phyloP scores from a whole-genome alignment of 2,329 filamentous ascomycete genomes.

The Esteya vermicola region DNA sequence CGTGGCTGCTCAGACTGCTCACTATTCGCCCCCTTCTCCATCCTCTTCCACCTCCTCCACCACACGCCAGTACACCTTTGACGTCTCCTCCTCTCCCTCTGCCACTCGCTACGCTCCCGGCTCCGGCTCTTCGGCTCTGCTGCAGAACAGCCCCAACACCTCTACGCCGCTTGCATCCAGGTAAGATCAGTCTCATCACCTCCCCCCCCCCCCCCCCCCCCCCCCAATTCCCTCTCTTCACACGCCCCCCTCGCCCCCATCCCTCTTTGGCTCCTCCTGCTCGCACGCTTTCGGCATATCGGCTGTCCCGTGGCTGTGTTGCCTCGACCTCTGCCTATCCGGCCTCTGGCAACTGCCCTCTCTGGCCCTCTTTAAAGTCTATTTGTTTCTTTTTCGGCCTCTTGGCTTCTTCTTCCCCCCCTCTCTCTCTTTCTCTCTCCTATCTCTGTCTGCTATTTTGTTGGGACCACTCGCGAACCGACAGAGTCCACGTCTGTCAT shows the following conservation, averaged over 20 bases:
- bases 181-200: slow-evolving; percentile 9
- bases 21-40: slow-evolving; percentile 3
- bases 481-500: no score
- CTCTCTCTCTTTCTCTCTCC: neutral
- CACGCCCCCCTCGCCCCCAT: neutral
- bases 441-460: neutral
- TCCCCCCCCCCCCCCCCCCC: neutral
- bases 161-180: slow-evolving; percentile 9
- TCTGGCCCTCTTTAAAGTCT: no score
- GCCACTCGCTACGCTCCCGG: slow-evolving; percentile 1
- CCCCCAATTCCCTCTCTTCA: neutral
- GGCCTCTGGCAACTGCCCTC: no score
- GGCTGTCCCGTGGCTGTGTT: no score
- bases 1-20: no score
- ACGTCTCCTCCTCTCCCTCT: no score
- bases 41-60: slow-evolving; percentile 1
- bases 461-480: no score
- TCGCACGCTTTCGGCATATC: no score
- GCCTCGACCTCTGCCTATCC: no score
- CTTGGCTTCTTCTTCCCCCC: neutral
- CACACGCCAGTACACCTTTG: no score
- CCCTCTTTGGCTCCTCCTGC: neutral
- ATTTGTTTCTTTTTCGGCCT: neutral
- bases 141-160: slow-evolving; percentile 5
- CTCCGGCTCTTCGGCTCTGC: slow-evolving; percentile 6